Conservation (phyloP, 2,329 filamentous ascomycete species). For the Lecanoromycetidae sp. region DNA sequence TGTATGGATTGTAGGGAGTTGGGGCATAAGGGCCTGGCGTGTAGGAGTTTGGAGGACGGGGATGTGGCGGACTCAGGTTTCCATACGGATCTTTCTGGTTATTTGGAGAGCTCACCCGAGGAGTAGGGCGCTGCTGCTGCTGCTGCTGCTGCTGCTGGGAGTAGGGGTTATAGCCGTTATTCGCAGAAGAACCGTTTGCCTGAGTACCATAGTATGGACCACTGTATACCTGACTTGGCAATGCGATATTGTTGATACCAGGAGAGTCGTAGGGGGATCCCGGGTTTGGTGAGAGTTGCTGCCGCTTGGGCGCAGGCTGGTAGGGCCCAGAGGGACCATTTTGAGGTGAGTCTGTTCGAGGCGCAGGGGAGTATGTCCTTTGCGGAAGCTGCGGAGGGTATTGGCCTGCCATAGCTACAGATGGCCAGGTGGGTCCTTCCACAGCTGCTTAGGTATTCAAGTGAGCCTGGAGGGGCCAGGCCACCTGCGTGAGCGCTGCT, state of each 20-base stretch:
- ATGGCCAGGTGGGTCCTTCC: background rate
- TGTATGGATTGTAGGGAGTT: constrained; percentile 5
- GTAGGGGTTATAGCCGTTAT: constrained; percentile 21
- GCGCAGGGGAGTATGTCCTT: constrained; percentile 47
- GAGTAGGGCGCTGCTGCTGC: no score
- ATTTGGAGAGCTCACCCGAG: constrained; percentile 9
- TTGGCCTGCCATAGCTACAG: constrained; percentile 46
- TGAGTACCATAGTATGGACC: constrained; percentile 17
- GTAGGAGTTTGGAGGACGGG: background rate
- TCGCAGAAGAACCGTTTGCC: constrained; percentile 22
- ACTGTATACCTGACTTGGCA: constrained; percentile 36
- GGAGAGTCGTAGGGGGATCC: constrained; percentile 55
- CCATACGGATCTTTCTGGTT: constrained; percentile 4
- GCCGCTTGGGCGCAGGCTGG: constrained; percentile 29
- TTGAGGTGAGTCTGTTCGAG: constrained; percentile 49
- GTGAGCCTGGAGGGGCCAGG: constrained; percentile 12
- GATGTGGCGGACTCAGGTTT: no score
- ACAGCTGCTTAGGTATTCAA: background rate
- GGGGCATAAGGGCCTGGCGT: constrained; percentile 6
- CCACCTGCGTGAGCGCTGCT: constrained; percentile 17
- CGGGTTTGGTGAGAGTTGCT: constrained; percentile 56
- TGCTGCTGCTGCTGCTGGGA: no score
- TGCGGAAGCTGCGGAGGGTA: constrained; percentile 47
- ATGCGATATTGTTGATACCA: constrained; percentile 40
- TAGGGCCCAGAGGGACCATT: constrained; percentile 35